These are phyloP conservation scores for Acer campestre DNA, from an alignment of 345 rosid genomes.

Conservation along the genomic window DNA sequence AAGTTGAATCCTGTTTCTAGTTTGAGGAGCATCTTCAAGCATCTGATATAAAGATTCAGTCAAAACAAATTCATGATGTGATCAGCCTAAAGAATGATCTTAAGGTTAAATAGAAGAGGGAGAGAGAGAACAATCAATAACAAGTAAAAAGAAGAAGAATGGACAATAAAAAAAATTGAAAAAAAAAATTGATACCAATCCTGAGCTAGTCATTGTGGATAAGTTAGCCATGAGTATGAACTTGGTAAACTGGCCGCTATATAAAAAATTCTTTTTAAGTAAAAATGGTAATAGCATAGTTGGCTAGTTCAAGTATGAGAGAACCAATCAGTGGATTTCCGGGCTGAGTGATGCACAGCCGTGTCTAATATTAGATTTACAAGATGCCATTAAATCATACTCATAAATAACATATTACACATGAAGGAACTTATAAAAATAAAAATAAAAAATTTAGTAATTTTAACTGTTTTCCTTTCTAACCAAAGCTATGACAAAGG, in stretches of 20 bases:
- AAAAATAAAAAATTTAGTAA: not conserved
- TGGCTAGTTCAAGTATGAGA: not conserved
- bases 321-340: not conserved
- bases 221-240: not conserved
- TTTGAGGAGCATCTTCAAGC: conserved; percentile 69
- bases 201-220: not conserved
- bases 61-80: conserved; percentile 14
- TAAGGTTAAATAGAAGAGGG: not conserved
- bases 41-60: conserved; percentile 41
- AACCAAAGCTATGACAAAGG: not conserved
- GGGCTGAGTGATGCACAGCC: not conserved
- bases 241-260: not conserved
- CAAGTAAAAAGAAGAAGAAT: not conserved
- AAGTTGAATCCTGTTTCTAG: conserved; percentile 61
- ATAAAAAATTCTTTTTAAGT: not conserved
- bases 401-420: not conserved
- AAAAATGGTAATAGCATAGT: not conserved
- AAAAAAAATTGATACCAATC: not conserved
- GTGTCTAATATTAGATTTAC: not conserved
- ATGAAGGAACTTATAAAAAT: not conserved
- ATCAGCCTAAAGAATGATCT: conserved; percentile 5
- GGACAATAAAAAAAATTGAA: not conserved
- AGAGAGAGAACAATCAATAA: not conserved
- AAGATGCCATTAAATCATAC: not conserved
- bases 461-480: not conserved